Conservation (phyloP, 163 green algal genomes). For the Scenedesmus sp. region DNA sequence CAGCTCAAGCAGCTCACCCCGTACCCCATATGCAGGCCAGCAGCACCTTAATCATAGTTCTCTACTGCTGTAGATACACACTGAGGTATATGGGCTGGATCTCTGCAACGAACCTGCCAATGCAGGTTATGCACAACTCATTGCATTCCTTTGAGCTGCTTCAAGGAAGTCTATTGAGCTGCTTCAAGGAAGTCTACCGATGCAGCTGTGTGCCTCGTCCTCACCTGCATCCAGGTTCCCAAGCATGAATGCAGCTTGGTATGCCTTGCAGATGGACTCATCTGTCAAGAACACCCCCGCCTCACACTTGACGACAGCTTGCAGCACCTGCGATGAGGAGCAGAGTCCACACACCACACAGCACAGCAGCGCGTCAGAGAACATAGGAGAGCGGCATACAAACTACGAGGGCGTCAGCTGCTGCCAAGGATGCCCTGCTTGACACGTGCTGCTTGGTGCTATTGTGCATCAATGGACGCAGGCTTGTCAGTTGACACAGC, state of each 20-base stretch:
- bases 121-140: neutral
- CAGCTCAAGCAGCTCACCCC: neutral
- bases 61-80: neutral
- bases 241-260: slow-evolving; percentile 76
- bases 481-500: no score
- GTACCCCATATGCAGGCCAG: neutral
- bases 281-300: slow-evolving; percentile 79
- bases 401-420: neutral
- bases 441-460: no score
- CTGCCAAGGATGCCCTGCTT: neutral
- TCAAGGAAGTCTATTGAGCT: no score
- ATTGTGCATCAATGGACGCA: no score
- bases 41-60: neutral
- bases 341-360: neutral
- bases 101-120: no score
- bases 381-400: neutral
- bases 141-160: no score
- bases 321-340: slow-evolving; percentile 88
- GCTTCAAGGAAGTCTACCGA: no score
- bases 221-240: slow-evolving; percentile 58
- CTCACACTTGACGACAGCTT: slow-evolving; percentile 80
- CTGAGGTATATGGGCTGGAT: neutral
- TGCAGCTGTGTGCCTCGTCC: neutral
- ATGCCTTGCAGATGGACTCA: slow-evolving; percentile 70
- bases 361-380: neutral